Base-by-base conservation (phyloP, 2,329 filamentous ascomycete species). In the Colletotrichum higginsianum region DNA sequence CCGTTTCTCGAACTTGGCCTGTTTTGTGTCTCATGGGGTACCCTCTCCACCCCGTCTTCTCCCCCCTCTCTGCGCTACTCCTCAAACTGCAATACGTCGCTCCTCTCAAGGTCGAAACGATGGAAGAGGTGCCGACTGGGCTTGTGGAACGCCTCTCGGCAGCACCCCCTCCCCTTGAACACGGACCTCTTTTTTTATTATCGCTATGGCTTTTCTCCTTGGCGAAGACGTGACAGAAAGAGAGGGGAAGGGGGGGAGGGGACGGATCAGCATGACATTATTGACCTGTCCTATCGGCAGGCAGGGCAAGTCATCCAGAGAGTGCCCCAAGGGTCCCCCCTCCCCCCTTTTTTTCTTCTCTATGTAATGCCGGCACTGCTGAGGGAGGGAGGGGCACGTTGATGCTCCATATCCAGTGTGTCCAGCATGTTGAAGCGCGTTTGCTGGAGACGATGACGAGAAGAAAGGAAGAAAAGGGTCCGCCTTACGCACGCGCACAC, bases 291-390 rank as follows among this genome's bases (percentile, higher is more conserved):
- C n/a, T 44, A 44, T 44, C 11, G 46, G 23, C 52, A 55, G n/a
- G 30, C 52, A 38, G 18, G 16, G 30, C 16, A 15, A 26, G 30
- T 7, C 13, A 23, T 8, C 46, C 26, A 26, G 4, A 26, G 26
- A 35, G 40, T 12, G 18, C 18, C 26, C 38, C 67, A 49, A 61
- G 47, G 62, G 55, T 55, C 40, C 47, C 47, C 67, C 62, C 44
- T 56, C 35, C 49, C n/a, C 42, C 35, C 26, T 4, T 4, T 26
- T 26, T 26, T 26, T 26, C 26, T 4, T 26, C 26, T 26, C 26
- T 26, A 26, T 26, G 26, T 26, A 26, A 70, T 66, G 67, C 67
- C 67, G 67, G 67, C 42, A 70, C 55, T 70, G 46, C 47, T 46
- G 18, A 61, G 26, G 57, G n/a, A 46, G 49, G 60, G 58, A 49